Evolutionary conservation across 495 filamentous ascomycete species (phyloP).

Genomic region (Cryomyces minteri): DNA sequence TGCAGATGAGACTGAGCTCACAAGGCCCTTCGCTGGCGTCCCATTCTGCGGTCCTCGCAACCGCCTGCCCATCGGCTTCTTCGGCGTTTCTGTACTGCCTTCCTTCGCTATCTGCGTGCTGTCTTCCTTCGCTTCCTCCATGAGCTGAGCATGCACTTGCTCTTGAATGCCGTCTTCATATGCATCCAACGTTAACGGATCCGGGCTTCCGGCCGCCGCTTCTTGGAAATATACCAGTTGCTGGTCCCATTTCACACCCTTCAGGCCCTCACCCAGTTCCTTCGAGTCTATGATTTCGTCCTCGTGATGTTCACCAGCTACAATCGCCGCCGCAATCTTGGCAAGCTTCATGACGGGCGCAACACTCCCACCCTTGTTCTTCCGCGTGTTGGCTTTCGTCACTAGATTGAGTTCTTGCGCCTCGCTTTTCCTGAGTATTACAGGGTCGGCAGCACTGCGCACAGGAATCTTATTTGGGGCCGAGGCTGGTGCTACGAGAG

Average conservation of each 20-base stretch:
- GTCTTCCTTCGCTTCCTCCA: no score
- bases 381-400: constrained; percentile 36
- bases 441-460: constrained; percentile 35
- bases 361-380: constrained; percentile 35
- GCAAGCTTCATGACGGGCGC: constrained; percentile 28
- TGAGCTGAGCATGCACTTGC: no score
- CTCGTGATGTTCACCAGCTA: not conserved
- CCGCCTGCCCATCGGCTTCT: no score
- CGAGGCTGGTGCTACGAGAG: constrained; percentile 12
- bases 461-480: constrained; percentile 34
- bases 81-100: no score
- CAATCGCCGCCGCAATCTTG: constrained; percentile 18
- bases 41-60: no score
- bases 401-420: constrained; percentile 35
- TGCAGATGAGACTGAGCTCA: no score
- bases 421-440: constrained; percentile 36
- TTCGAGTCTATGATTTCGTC: not conserved
- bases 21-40: no score
- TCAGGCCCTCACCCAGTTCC: not conserved
- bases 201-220: not conserved
- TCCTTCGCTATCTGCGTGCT: no score
- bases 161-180: no score
- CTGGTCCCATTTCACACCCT: not conserved
- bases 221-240: not conserved
- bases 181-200: no score